Evolutionary conservation across 345 rosid genomes (phyloP), one percentile per base, ranked within the genome.

Genomic region (Euphorbia peplus): DNA sequence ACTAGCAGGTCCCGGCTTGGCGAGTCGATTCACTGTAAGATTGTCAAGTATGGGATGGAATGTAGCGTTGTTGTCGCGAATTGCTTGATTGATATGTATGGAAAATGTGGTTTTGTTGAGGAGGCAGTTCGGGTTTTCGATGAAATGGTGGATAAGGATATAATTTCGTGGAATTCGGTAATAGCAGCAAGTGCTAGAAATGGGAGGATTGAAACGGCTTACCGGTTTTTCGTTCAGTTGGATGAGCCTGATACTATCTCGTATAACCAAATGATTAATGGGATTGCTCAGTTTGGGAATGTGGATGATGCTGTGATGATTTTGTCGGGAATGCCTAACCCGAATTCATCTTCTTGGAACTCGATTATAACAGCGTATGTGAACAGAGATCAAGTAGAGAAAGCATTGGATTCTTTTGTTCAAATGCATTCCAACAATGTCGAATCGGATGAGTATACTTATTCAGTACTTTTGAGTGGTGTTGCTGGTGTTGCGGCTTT

Each of bases 81-180:
- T 74, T 92, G 95, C 77, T 80, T 92, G 79, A 81, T 92, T 35
- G 93, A 88, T 70, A 83, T 86, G 89, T 90, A 92, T n/a, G 96
- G 95, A 8, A 92, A 87, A 81, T 86, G 95, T 42, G 87, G 80
- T 25, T 82, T 52, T 7, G 80, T 84, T 67, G 83, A 73, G 42
- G 84, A 88, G 60, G 90, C 98, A 3, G 76, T 85, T 22, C 42
- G 26, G 75, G 80, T 81, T 35, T 88, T 92, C 60, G 53, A 66
- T 26, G 71, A 74, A 44, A 81, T 87, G 87, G 64, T 65, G 64
- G 76, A 70, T 28, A 88, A 70, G 81, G 98, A 90, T 62, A 73
- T 67, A 25, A 78, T 92, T 80, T 88, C 96, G 29, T 88, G 98
- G 93, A 92, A 92, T 79, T 87, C 90, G 0, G 83, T 83, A 21